Evolutionary conservation across 2,329 filamentous ascomycete genomes (phyloP), one percentile per base, ranked within the genome.

Genomic region (Phaeosphaeriaceae sp.): DNA sequence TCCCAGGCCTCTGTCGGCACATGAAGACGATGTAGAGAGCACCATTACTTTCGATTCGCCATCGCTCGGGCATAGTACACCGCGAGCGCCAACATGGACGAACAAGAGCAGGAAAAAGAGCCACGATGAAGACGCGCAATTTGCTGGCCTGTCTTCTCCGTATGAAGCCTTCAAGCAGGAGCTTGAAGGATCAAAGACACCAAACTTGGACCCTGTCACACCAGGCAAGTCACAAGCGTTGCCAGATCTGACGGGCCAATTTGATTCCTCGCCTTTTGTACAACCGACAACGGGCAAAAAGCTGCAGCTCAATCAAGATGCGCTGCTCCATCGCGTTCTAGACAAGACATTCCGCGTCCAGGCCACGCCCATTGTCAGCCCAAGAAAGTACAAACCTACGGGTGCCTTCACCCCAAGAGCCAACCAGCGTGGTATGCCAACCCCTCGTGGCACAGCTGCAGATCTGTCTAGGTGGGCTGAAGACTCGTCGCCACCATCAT

Each of bases 341-440:
- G 92, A 97, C 78, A 97, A 95, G 75, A 97, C 89, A 49, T 99
- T 96, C 77, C 90, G 93, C 26, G 82, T 99, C 18, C 90, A 95
- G 73, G 91, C 93, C 5, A 99, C 94, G 8, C 94, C 94, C 0
- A 87, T 94, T 60, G 87, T 86, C n/a, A 87, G 86, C 8, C 77
- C 76, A 33, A 70, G 71, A 4, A 77, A 78, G 50, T 76, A 78
- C 57, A 77, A 76, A 21, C 71, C 73, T 1, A 67, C 66, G 3
- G 64, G 64, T 11, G 68, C 63, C 0, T 68, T 71, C 28, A 74
- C 73, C 1, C 75, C 77, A 5, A 63, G 68, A 15, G 68, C 72
- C 3, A 61, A 63, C 18, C 66, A 66, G 7, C 66, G 64, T 8
- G 67, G 56, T 12, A 58, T 48, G 17, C 60, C 62, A 12, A 66